Conservation (phyloP, 179 eudicot genomes). For the Heliamphora ciliata region DNA sequence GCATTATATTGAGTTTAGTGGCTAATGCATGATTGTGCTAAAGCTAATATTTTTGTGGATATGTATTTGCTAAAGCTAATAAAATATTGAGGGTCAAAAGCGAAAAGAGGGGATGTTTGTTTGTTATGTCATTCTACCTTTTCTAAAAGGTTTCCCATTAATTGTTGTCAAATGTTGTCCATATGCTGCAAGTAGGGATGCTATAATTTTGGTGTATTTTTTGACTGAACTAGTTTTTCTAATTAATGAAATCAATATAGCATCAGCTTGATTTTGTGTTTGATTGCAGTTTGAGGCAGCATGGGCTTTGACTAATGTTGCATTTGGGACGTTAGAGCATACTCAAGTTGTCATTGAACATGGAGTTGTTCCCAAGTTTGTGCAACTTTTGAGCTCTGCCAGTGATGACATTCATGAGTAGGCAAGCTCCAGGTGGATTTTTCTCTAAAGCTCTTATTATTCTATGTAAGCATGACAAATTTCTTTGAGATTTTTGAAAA, state of each 20-base stretch:
- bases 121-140: no score
- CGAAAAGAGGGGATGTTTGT: no score
- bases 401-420: constrained; percentile 89
- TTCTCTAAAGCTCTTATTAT: neutral
- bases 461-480: neutral
- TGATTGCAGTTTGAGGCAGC: constrained; percentile 58
- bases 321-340: constrained; percentile 18
- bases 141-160: no score
- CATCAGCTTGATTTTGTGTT: constrained; percentile 5
- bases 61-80: no score
- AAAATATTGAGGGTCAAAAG: no score
- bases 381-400: constrained; percentile 67
- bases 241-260: neutral
- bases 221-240: neutral
- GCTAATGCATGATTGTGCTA: no score
- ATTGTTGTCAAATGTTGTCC: no score
- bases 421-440: constrained; percentile 27
- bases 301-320: constrained; percentile 39
- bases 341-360: constrained; percentile 72
- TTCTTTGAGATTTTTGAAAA: neutral
- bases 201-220: neutral
- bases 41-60: no score
- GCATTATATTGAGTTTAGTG: no score
- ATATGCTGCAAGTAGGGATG: constrained; percentile 48
- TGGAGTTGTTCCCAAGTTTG: constrained; percentile 84